A percentile compares a stretch with the other conserved stretches of the same genome.
Conservation (phyloP, 352 stramenopile species). For the Pythium aquatile region DNA sequence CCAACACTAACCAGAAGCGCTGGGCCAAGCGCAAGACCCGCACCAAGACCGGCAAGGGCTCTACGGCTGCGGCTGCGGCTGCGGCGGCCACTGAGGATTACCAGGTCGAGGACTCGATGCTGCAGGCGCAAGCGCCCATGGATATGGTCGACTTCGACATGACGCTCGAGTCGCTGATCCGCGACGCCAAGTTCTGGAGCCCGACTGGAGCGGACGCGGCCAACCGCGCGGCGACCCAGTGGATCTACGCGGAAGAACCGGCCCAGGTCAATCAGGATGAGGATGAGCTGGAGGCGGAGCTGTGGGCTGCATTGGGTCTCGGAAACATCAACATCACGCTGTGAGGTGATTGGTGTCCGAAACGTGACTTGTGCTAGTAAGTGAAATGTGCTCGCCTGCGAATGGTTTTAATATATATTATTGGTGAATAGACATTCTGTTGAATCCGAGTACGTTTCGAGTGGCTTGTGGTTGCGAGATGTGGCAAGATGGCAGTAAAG, state of each 20-base stretch:
- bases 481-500: too few relatives aligned
- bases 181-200: slow-evolving; percentile 19
- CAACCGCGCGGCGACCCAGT: slow-evolving; percentile 1
- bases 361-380: too few relatives aligned
- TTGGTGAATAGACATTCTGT: too few relatives aligned
- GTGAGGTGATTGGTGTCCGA: background rate
- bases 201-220: slow-evolving; percentile 1
- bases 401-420: too few relatives aligned
- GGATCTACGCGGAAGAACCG: slow-evolving; percentile 4
- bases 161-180: slow-evolving; percentile 19
- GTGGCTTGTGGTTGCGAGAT: too few relatives aligned
- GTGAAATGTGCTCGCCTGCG: too few relatives aligned
- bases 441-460: too few relatives aligned
- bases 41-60: slow-evolving; percentile 9
- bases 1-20: slow-evolving; percentile 32
- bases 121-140: slow-evolving; percentile 15
- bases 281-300: slow-evolving; percentile 16
- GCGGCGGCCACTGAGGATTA: slow-evolving; percentile 4
- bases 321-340: slow-evolving; percentile 17
- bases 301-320: slow-evolving; percentile 16
- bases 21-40: slow-evolving; percentile 20
- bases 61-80: too few relatives aligned
- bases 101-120: slow-evolving; percentile 17
- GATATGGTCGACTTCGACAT: slow-evolving; percentile 20
- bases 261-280: slow-evolving; percentile 9